A percentile compares a stretch with the other conserved stretches of the same genome.
phyloP scores from a whole-genome alignment of 2,329 filamentous ascomycete species.

The Alternaria rosae region DNA sequence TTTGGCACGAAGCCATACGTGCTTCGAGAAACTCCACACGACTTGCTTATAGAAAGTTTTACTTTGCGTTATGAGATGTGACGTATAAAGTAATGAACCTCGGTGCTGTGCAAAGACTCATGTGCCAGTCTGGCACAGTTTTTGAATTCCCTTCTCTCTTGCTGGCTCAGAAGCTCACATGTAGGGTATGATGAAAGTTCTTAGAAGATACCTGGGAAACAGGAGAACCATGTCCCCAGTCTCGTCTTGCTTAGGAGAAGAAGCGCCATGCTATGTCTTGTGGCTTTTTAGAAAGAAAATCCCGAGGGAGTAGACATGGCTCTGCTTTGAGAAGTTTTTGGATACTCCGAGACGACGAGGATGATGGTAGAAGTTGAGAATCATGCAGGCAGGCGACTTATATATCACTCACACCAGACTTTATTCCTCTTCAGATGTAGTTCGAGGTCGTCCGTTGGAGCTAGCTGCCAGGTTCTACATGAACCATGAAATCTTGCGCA shows the following conservation, averaged over 20 bases:
- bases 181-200: accelerated
- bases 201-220: background rate
- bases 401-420: background rate
- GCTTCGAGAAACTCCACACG: no score
- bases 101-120: background rate
- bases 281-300: background rate
- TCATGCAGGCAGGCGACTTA: background rate
- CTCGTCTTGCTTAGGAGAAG: background rate
- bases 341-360: background rate
- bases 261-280: background rate
- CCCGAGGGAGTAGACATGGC: background rate
- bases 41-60: no score
- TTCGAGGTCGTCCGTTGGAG: background rate
- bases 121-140: no score
- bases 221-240: accelerated
- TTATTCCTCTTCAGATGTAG: background rate
- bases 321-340: background rate
- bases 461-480: background rate
- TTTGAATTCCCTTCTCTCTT: no score
- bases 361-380: background rate
- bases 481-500: background rate
- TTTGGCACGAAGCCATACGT: no score
- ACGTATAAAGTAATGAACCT: background rate
- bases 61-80: no score
- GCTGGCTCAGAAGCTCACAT: background rate